Evolutionary conservation across 495 filamentous ascomycete genomes (phyloP), one percentile per base, ranked within the genome.

Genomic region (Tuber microsphaerosporum): DNA sequence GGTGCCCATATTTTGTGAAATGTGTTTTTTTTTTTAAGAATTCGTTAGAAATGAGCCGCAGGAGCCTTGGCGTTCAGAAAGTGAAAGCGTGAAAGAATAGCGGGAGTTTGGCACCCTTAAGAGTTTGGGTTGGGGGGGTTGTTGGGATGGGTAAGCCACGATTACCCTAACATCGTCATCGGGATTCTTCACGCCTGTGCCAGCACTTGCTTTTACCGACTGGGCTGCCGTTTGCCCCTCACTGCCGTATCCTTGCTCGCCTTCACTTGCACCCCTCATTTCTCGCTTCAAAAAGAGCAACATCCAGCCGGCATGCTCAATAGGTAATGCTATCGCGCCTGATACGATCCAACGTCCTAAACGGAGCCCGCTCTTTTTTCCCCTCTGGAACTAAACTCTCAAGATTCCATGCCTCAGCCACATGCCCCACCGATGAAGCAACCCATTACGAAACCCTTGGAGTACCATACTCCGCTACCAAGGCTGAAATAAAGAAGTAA

Each of bases 361-460:
- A 16, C 12, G 39, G 31, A 76, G 41, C 68, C 69, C 37, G 71
- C 43, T 17, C n/a, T 41, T 61, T 71, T n/a, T 26, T 8, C 31
- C 19, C 20, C 42, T 16, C 56, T 4, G 17, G 7, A 34, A 26
- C 14, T 4, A 31, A 34, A 34, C 26, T 20, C 43, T 48, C 46
- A 6, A 44, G 14, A 17, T 88, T 89, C 79, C 86, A 87, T 82
- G 72, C 84, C 85, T 84, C 86, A 75, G 39, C 75, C 75, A 44
- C 74, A 61, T 74, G 75, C 72, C 81, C 77, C 72, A 76, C 78
- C 19, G 78, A 82, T 75, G 85, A 81, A 77, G 82, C 71, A 79
- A 92, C 86, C 83, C 90, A 94, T 84, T 98, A 98, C 84, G 90
- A 95, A 80, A 91, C 90, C 74, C 88, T 99, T n/a, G 88, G 91